These are phyloP conservation scores for Termitomyces heimii DNA, from an alignment of 768 basidiomycete species.

Conservation along the genomic window DNA sequence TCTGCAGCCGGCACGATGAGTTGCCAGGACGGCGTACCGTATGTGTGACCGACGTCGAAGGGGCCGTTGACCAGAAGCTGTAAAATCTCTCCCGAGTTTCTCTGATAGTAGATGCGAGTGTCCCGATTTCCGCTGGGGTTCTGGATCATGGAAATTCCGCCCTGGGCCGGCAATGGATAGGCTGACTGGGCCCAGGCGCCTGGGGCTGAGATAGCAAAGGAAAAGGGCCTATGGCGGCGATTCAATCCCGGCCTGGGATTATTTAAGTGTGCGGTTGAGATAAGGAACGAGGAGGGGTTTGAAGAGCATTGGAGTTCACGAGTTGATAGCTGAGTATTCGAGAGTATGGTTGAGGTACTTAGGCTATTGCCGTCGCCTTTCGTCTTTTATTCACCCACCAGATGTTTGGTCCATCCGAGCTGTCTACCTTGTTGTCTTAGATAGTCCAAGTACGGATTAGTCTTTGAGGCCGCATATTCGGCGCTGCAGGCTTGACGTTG, in stretches of 20 bases:
- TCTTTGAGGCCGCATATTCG: background rate
- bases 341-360: background rate
- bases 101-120: background rate
- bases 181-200: background rate
- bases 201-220: background rate
- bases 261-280: background rate
- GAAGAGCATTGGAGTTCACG: background rate
- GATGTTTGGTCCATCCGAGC: too few relatives aligned
- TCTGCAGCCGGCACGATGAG: background rate
- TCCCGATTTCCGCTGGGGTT: background rate
- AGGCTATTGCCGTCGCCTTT: background rate
- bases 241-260: background rate
- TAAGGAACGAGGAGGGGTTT: background rate
- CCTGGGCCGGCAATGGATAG: background rate
- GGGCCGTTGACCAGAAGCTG: background rate
- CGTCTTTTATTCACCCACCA: background rate
- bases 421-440: background rate
- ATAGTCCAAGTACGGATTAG: background rate
- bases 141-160: background rate
- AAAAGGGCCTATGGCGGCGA: background rate
- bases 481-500: background rate
- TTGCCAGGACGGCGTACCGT: background rate
- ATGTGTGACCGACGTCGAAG: background rate
- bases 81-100: background rate
- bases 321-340: background rate